phyloP scores from a whole-genome alignment of 306 rosid genomes.

The Lathyrus aphaca region DNA sequence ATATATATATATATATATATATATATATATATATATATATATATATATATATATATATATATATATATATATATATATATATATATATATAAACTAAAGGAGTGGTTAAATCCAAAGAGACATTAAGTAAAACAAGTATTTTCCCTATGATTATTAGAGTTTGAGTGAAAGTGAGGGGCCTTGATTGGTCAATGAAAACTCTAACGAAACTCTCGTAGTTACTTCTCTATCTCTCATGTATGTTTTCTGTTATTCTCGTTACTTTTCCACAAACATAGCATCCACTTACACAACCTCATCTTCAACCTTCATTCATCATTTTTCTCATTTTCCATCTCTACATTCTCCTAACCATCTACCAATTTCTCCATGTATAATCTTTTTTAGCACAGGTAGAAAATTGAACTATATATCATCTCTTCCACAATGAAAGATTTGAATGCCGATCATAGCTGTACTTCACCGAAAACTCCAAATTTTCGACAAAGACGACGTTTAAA shows the following conservation, averaged over 20 bases:
- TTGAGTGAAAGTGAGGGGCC: slow-evolving; percentile 3
- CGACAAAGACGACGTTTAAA: slow-evolving; percentile 65
- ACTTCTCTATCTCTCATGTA: neutral
- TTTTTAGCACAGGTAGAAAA: neutral
- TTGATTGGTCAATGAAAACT: slow-evolving; percentile 12
- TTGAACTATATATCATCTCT: neutral
- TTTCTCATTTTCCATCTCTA: slow-evolving; percentile 9
- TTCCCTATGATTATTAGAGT: neutral
- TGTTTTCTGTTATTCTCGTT: slow-evolving; percentile 21
- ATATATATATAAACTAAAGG: no score
- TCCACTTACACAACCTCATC: neutral
- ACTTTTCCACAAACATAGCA: slow-evolving; percentile 14
- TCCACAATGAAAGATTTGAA: slow-evolving; percentile 47
- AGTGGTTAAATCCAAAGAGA: no score
- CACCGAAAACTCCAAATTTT: slow-evolving; percentile 50
- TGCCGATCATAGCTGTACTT: slow-evolving; percentile 43
- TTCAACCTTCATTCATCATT: neutral
- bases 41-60: no score
- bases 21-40: no score
- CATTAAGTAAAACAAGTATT: no score
- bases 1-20: no score
- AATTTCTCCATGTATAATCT: neutral
- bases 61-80: no score
- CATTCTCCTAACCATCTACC: neutral
- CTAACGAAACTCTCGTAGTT: neutral